Percentiles rank a stretch among this genome's conserved stretches.
phyloP scores from a whole-genome alignment of 208 protist genomes.

The Leishmania arabica region DNA sequence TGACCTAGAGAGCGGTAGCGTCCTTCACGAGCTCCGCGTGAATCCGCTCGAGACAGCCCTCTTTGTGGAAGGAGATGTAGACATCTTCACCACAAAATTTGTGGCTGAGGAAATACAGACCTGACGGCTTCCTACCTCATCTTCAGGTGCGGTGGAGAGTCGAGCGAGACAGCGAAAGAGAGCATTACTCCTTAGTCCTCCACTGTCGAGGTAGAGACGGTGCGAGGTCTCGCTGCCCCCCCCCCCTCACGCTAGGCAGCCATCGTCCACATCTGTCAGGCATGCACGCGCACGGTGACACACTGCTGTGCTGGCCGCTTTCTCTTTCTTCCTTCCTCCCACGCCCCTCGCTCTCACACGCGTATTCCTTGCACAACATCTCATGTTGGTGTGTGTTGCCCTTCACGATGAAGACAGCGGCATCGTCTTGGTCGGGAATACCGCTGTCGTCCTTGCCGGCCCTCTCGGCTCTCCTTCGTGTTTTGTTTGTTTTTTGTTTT shows the following conservation, averaged over 20 bases:
- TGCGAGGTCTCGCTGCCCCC: background rate
- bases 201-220: background rate
- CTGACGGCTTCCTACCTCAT: background rate
- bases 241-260: background rate
- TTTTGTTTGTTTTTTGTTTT: background rate
- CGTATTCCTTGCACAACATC: background rate
- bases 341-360: background rate
- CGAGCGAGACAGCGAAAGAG: background rate
- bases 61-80: constrained; percentile 65
- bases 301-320: background rate
- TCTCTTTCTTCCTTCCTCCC: background rate
- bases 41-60: constrained; percentile 54
- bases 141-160: no score
- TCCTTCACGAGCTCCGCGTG: constrained; percentile 51
- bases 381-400: background rate
- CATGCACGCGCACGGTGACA: background rate
- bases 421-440: no score
- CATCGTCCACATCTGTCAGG: background rate
- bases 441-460: no score
- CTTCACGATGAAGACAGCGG: background rate
- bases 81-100: constrained; percentile 72
- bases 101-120: constrained; percentile 33
- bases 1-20: constrained; percentile 46
- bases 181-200: background rate
- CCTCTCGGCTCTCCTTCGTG: background rate